phyloP scores from a whole-genome alignment of 2,329 filamentous ascomycete genomes.

The Blastomyces emzantsi region DNA sequence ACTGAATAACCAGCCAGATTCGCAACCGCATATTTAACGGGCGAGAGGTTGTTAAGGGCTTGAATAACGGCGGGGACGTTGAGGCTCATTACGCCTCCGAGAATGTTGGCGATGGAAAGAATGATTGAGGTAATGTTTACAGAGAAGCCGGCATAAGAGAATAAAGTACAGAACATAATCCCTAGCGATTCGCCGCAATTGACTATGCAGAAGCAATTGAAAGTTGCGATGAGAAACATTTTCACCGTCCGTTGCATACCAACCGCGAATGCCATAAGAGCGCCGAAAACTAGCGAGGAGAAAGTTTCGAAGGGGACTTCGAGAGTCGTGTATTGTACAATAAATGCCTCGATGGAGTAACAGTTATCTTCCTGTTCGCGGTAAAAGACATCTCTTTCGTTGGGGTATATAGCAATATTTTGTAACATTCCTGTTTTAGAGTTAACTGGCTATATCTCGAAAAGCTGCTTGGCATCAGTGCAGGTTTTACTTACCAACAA shows the following conservation, averaged over 20 bases:
- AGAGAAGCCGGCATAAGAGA: slow-evolving; percentile 65
- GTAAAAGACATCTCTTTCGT: slow-evolving; percentile 67
- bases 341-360: slow-evolving; percentile 62
- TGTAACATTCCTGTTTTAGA: slow-evolving; percentile 58
- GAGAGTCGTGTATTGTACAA: slow-evolving; percentile 59
- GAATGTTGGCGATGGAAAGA: slow-evolving; percentile 60
- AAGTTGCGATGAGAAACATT: slow-evolving; percentile 59
- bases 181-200: slow-evolving; percentile 66
- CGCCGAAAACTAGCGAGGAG: slow-evolving; percentile 55
- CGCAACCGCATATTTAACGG: slow-evolving; percentile 59
- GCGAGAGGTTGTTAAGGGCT: slow-evolving; percentile 61
- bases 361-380: slow-evolving; percentile 65
- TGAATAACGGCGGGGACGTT: slow-evolving; percentile 58
- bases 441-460: neutral
- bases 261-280: slow-evolving; percentile 55
- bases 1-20: slow-evolving; percentile 60
- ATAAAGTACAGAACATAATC: slow-evolving; percentile 72
- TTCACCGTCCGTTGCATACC: slow-evolving; percentile 54
- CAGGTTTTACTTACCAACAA: slow-evolving; percentile 24
- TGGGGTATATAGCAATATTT: slow-evolving; percentile 65
- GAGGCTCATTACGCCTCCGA: slow-evolving; percentile 63
- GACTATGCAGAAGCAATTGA: slow-evolving; percentile 64
- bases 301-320: slow-evolving; percentile 64
- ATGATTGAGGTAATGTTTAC: slow-evolving; percentile 64
- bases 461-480: neutral